Conservation (phyloP, 2,329 filamentous ascomycete species). For the Aspergillus persii region DNA sequence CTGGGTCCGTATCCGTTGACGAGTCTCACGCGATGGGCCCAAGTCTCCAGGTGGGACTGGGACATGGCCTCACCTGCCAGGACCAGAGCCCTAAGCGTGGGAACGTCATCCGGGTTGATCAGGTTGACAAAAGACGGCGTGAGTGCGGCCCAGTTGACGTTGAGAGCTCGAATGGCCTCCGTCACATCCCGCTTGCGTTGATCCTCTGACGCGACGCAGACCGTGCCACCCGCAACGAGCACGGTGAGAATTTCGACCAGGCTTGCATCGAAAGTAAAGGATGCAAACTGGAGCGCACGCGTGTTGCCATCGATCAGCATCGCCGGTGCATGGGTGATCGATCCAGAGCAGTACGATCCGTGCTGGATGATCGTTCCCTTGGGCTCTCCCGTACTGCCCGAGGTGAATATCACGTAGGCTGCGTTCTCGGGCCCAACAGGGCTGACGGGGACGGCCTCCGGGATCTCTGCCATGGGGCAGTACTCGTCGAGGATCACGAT, state of each 20-base stretch:
- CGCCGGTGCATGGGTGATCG: conserved; percentile 10
- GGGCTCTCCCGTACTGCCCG: conserved; percentile 14
- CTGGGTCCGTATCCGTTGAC: conserved; percentile 37
- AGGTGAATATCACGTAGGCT: conserved; percentile 15
- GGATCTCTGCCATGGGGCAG: not conserved
- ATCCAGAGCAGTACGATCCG: conserved; percentile 5
- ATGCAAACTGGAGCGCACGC: conserved; percentile 33
- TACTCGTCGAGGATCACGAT: conserved; percentile 5
- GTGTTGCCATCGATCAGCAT: conserved; percentile 44
- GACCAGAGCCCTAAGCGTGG: conserved; percentile 2
- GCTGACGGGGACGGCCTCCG: not conserved
- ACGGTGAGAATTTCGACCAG: conserved; percentile 22
- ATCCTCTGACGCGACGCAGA: conserved; percentile 48
- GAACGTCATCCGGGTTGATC: conserved; percentile 4
- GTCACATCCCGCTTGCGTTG: conserved; percentile 46
- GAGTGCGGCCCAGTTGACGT: conserved; percentile 5
- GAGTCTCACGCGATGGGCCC: conserved; percentile 8
- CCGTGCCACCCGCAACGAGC: conserved; percentile 11
- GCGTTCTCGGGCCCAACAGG: conserved; percentile 5
- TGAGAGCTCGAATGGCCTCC: conserved; percentile 35
- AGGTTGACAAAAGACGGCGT: conserved; percentile 9
- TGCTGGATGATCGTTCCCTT: conserved; percentile 13
- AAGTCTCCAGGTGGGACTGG: conserved; percentile 8
- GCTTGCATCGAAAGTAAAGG: conserved; percentile 39
- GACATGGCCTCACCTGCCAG: conserved; percentile 13